Conservation (phyloP, 78 protist genomes). For the Paulinella micropora region DNA sequence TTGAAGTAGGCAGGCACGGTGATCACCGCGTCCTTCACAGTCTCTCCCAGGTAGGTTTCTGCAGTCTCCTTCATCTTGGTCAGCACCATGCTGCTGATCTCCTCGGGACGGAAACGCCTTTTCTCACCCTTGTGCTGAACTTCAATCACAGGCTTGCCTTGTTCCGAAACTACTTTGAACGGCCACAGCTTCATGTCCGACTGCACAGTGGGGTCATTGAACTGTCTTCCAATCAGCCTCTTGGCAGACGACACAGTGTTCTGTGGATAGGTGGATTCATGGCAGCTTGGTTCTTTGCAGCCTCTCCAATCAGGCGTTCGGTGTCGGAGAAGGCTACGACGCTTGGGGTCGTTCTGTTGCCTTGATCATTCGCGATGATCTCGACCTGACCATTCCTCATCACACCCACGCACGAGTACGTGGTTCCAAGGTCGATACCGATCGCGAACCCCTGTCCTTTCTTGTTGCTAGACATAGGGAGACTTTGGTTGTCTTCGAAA, state of each 20-base stretch:
- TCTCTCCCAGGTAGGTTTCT: conserved; percentile 58
- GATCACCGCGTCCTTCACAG: conserved; percentile 61
- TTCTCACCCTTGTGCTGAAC: conserved; percentile 6
- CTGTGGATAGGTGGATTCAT: conserved; percentile 71
- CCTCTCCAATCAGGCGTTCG: conserved; percentile 58
- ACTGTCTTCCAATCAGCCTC: conserved; percentile 58
- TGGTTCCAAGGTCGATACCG: conserved; percentile 76
- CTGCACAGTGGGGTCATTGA: conserved; percentile 12
- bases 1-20: conserved; percentile 71
- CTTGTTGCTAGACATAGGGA: neutral
- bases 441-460: conserved; percentile 11
- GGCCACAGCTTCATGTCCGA: conserved; percentile 62
- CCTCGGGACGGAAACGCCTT: conserved; percentile 45
- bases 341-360: conserved; percentile 49
- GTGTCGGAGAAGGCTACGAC: conserved; percentile 46
- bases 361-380: conserved; percentile 37
- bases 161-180: conserved; percentile 55
- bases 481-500: neutral
- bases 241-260: conserved; percentile 90
- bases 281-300: conserved; percentile 87
- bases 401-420: conserved; percentile 85
- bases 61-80: conserved; percentile 64
- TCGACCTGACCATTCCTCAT: conserved; percentile 30
- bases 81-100: conserved; percentile 54
- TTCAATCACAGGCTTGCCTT: conserved; percentile 26